phyloP scores from a whole-genome alignment of 2,329 filamentous ascomycete genomes.

The Elsinoe perseae region DNA sequence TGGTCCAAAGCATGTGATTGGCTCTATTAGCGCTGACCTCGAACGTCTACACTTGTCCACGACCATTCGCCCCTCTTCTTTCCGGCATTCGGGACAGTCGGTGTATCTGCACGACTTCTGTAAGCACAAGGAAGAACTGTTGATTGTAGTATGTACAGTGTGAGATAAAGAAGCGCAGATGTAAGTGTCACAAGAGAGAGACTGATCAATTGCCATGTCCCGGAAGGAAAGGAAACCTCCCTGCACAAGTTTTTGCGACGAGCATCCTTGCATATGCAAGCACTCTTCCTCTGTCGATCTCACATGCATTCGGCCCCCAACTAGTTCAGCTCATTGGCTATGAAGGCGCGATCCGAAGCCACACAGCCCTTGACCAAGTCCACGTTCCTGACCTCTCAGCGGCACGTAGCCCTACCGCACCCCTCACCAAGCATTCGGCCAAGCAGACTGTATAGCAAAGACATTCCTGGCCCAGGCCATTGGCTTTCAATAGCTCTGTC shows the following conservation, averaged over 20 bases:
- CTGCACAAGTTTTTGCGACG: not conserved
- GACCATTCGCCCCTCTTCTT: not conserved
- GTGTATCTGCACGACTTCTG: not conserved
- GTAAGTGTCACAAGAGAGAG: not conserved
- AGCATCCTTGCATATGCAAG: conserved; percentile 4
- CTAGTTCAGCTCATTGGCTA: not conserved
- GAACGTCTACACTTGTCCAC: not conserved
- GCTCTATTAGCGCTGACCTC: conserved; percentile 14
- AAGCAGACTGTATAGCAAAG: conserved; percentile 12
- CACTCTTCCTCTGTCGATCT: not conserved
- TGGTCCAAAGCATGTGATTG: not conserved
- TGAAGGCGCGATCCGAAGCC: not conserved
- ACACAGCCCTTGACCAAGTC: conserved; percentile 10
- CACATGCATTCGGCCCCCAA: not conserved
- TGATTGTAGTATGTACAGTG: not conserved
- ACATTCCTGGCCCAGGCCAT: not conserved
- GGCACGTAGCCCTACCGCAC: conserved; percentile 16
- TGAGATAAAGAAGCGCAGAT: not conserved
- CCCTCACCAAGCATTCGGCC: conserved; percentile 17
- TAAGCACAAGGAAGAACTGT: not conserved
- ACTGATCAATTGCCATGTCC: not conserved
- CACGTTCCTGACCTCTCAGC: conserved; percentile 14
- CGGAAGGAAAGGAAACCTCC: not conserved
- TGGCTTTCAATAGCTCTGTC: conserved; percentile 17
- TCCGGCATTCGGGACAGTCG: not conserved